Conservation (phyloP, 495 filamentous ascomycete species). For the Bryoglossum gracile region DNA sequence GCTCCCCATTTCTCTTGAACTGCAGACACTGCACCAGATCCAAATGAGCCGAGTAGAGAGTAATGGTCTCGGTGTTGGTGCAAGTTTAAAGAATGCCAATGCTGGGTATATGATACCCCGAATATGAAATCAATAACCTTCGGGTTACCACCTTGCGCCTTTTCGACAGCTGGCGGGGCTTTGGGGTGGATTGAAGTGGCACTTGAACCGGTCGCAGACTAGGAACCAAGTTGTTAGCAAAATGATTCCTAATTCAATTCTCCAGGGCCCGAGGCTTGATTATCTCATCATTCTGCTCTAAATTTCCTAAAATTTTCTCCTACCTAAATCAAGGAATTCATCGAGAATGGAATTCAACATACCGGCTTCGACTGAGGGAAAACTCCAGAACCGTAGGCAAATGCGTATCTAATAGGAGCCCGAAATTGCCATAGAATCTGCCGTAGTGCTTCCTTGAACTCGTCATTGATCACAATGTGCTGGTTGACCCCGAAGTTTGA, state of each 20-base stretch:
- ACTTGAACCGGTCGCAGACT: constrained; percentile 12
- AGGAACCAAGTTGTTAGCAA: neutral
- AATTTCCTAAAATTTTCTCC: no score
- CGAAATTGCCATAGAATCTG: constrained; percentile 88
- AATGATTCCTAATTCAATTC: neutral
- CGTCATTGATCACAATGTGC: constrained; percentile 86
- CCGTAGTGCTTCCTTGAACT: constrained; percentile 85
- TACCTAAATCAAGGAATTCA: no score
- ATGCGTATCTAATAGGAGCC: constrained; percentile 89
- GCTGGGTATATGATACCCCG: constrained; percentile 87
- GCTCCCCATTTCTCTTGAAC: constrained; percentile 87
- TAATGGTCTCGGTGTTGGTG: constrained; percentile 87
- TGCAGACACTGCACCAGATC: constrained; percentile 71
- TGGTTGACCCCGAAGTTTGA: constrained; percentile 91
- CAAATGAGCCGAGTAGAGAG: constrained; percentile 74
- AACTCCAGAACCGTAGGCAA: constrained; percentile 95
- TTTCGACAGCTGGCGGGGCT: constrained; percentile 65
- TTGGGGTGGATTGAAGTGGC: constrained; percentile 61
- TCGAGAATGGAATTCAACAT: neutral
- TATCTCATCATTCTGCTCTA: no score
- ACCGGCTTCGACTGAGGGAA: constrained; percentile 64
- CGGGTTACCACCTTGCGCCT: constrained; percentile 73
- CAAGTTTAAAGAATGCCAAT: constrained; percentile 94
- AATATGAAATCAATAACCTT: constrained; percentile 99
- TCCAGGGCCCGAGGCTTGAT: no score